Conservation (phyloP, 2,329 filamentous ascomycete genomes). For the Talaromyces sp. region DNA sequence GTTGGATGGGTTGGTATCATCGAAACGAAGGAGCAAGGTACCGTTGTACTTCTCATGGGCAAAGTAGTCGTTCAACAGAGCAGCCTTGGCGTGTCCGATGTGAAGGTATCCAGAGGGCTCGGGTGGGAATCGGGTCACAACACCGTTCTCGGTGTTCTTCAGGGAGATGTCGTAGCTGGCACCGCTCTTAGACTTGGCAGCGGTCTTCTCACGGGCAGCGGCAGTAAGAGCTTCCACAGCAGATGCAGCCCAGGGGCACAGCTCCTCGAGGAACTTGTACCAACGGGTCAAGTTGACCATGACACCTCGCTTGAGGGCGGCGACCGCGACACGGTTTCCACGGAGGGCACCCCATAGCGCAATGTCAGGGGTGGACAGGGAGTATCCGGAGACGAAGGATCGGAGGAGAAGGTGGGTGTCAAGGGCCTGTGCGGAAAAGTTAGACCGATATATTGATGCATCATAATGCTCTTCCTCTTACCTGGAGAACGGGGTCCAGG, state of each 20-base stretch:
- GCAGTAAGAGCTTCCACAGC: conserved; percentile 72
- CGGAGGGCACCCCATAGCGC: conserved; percentile 82
- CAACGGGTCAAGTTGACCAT: conserved; percentile 80
- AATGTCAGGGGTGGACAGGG: conserved; percentile 73
- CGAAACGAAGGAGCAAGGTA: conserved; percentile 86
- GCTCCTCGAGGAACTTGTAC: conserved; percentile 83
- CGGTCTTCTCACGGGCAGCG: conserved; percentile 69
- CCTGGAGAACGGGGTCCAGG: conserved; percentile 71
- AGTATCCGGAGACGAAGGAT: conserved; percentile 82
- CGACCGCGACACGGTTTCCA: conserved; percentile 79
- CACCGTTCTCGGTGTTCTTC: conserved; percentile 80
- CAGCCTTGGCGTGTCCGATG: conserved; percentile 94
- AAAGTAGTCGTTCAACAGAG: conserved; percentile 93
- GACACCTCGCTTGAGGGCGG: conserved; percentile 76
- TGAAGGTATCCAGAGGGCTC: conserved; percentile 81
- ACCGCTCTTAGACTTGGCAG: conserved; percentile 71
- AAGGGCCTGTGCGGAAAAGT: conserved; percentile 45
- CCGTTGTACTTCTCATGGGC: conserved; percentile 92
- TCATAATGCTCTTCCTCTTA: conserved; percentile 30
- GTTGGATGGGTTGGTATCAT: conserved; percentile 96
- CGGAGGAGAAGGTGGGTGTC: conserved; percentile 87
- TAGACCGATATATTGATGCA: no score
- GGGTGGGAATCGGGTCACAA: conserved; percentile 89
- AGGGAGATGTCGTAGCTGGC: conserved; percentile 88
- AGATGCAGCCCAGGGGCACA: conserved; percentile 73